Percentiles rank a stretch among this genome's conserved stretches.
Evolutionary conservation across 1,284 basidiomycete genomes (phyloP).

Genomic region (Rhizopogon hawkerae): DNA sequence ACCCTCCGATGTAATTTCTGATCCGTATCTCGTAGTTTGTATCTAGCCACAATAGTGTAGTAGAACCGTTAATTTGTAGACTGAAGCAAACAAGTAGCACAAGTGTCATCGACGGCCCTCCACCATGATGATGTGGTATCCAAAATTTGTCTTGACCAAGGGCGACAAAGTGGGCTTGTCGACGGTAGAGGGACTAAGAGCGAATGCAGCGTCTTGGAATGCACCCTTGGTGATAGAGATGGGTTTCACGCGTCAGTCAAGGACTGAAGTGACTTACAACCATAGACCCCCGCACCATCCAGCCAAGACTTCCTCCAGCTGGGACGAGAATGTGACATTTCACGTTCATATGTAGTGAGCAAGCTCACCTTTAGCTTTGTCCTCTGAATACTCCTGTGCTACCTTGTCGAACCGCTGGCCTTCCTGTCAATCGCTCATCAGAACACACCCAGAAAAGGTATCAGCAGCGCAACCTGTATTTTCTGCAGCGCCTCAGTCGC

Average conservation of each 20-base stretch:
- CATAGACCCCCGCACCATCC: conserved; percentile 79
- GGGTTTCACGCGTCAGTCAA: not conserved
- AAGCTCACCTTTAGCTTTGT: conserved; percentile 70
- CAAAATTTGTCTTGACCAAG: conserved; percentile 72
- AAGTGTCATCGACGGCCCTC: conserved; percentile 59
- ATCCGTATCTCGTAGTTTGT: conserved; percentile 12
- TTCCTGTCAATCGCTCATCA: conserved; percentile 33
- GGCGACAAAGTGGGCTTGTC: conserved; percentile 65
- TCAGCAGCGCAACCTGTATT: conserved; percentile 45
- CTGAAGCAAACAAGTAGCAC: not conserved
- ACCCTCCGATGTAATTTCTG: not conserved
- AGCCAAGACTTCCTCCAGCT: conserved; percentile 78
- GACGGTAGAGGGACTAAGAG: conserved; percentile 64
- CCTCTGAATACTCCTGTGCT: conserved; percentile 79
- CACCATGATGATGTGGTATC: conserved; percentile 87
- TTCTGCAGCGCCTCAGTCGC: conserved; percentile 69
- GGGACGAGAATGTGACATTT: conserved; percentile 1
- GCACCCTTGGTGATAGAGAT: conserved; percentile 35
- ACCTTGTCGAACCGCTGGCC: conserved; percentile 77
- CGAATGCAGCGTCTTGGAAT: conserved; percentile 80
- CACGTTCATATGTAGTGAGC: not conserved
- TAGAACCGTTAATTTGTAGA: not conserved
- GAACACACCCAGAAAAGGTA: conserved; percentile 3
- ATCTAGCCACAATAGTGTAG: conserved; percentile 6
- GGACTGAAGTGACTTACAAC: conserved; percentile 35